These are phyloP conservation scores for Apiotrichum gamsii DNA, from an alignment of 1,284 basidiomycete species.

Conservation along the genomic window DNA sequence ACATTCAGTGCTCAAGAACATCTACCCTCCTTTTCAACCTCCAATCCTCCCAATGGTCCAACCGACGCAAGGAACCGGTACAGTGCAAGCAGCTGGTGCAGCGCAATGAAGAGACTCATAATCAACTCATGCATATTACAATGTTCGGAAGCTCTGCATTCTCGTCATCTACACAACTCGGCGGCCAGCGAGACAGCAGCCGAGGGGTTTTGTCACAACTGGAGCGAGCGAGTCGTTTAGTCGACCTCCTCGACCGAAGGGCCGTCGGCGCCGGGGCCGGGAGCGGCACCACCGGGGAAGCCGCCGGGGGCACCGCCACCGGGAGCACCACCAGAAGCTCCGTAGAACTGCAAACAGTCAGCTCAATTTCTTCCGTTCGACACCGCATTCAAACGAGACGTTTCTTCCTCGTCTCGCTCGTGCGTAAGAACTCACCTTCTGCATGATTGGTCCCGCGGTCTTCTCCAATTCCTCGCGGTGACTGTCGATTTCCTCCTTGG, in stretches of 20 bases:
- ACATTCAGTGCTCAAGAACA: too few species aligned
- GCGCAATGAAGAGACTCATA: not conserved
- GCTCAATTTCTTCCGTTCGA: too few species aligned
- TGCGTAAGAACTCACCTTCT: too few species aligned
- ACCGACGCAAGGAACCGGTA: too few species aligned
- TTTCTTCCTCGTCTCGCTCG: too few species aligned
- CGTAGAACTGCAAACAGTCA: slow-evolving; percentile 64
- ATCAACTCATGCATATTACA: not conserved
- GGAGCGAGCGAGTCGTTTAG: slow-evolving; percentile 34
- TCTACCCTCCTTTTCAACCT: too few species aligned
- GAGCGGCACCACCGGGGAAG: slow-evolving; percentile 46
- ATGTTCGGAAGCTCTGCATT: not conserved
- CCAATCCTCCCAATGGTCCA: too few species aligned
- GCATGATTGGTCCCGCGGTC: slow-evolving; percentile 5
- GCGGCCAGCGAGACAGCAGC: not conserved
- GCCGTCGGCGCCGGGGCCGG: slow-evolving; percentile 48
- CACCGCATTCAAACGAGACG: too few species aligned
- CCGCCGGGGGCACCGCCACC: slow-evolving; percentile 54
- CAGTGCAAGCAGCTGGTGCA: too few species aligned
- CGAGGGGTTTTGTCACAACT: not conserved
- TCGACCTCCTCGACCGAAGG: slow-evolving; percentile 57
- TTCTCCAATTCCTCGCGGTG: slow-evolving; percentile 94
- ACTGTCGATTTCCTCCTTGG: slow-evolving; percentile 89
- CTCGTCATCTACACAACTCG: not conserved
- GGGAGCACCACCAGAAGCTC: slow-evolving; percentile 72